A percentile compares a stretch with the other conserved stretches of the same genome.
phyloP scores from a whole-genome alignment of 2,329 filamentous ascomycete species.

The Raffaelea ambrosiae region DNA sequence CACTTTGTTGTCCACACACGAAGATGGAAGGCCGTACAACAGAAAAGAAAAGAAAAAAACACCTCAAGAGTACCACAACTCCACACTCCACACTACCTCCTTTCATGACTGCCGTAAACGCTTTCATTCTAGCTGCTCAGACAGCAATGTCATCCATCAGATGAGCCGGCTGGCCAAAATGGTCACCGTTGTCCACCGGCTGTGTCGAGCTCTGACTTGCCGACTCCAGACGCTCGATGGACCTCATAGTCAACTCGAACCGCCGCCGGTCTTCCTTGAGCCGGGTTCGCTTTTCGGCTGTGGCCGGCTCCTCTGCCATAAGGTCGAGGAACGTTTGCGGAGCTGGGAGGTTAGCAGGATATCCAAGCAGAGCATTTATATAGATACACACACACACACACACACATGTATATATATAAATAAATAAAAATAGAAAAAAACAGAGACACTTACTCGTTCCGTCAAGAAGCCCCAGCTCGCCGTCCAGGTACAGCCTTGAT shows the following conservation, averaged over 20 bases:
- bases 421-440: neutral
- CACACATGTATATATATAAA: neutral
- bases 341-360: too few species aligned
- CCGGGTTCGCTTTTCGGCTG: constrained; percentile 19
- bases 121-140: too few species aligned
- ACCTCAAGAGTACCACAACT: too few species aligned
- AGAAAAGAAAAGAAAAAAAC: too few species aligned
- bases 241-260: constrained; percentile 23
- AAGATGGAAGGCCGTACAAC: too few species aligned
- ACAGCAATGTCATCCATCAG: too few species aligned
- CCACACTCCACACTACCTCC: too few species aligned
- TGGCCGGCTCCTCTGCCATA: constrained; percentile 28
- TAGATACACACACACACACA: too few species aligned
- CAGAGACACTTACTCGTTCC: constrained; percentile 17
- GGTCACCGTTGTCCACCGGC: neutral
- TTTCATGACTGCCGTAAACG: too few species aligned
- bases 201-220: neutral
- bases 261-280: constrained; percentile 24
- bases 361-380: too few species aligned
- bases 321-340: constrained; percentile 19
- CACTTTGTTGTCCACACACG: too few species aligned
- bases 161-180: neutral
- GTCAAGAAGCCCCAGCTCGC: constrained; percentile 31
- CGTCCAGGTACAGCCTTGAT: constrained; percentile 34
- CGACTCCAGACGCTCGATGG: constrained; percentile 24